Percentiles rank a stretch among this genome's conserved stretches.
Conservation (phyloP, 305 asterid genomes). For the Galium porrigens region DNA sequence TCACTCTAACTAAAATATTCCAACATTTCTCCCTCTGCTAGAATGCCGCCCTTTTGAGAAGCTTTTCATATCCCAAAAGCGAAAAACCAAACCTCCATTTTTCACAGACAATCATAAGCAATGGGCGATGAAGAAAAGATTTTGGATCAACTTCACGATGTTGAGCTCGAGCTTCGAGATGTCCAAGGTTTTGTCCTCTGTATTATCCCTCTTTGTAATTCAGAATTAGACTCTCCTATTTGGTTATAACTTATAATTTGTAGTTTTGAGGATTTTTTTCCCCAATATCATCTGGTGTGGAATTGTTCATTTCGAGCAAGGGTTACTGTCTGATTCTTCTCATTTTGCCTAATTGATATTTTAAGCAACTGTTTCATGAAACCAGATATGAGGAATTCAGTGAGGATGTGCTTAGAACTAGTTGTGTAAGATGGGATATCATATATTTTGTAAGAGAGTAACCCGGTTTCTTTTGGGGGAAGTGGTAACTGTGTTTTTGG, state of each 20-base stretch:
- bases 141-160: conserved; percentile 58
- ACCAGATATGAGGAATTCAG: neutral
- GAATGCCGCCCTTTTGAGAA: neutral
- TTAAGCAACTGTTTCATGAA: neutral
- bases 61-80: neutral
- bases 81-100: neutral
- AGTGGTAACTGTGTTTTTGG: neutral
- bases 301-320: neutral
- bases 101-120: neutral
- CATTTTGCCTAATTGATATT: neutral
- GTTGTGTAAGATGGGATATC: neutral
- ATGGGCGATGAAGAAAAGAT: conserved; percentile 58
- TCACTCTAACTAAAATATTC: too few species aligned
- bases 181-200: conserved; percentile 41
- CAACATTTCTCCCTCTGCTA: too few species aligned
- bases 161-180: conserved; percentile 70
- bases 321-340: neutral
- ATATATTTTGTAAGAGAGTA: neutral
- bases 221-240: neutral
- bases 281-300: neutral
- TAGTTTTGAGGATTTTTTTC: neutral
- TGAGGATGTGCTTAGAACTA: neutral
- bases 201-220: neutral
- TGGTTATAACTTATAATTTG: neutral
- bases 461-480: neutral